These are phyloP conservation scores for Platanthera zijinensis DNA, from an alignment of 106 monocot species.

Conservation along the genomic window DNA sequence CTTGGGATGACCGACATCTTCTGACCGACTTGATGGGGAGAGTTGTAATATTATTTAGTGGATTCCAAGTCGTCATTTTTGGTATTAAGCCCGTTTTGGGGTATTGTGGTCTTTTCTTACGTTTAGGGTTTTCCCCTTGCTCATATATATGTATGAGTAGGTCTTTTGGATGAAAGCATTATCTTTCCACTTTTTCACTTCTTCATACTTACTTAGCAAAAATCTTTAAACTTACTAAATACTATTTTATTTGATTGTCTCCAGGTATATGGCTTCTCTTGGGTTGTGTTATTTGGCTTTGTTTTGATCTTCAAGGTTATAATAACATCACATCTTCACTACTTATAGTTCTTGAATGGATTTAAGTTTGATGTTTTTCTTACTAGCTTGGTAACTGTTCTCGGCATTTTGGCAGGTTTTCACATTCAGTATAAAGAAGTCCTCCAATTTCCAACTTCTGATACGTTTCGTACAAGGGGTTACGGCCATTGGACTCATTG, in stretches of 20 bases:
- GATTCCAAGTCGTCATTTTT: too few species aligned
- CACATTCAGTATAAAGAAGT: constrained; percentile 59
- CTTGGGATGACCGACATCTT: too few species aligned
- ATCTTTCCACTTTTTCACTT: too few species aligned
- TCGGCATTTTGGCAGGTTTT: constrained; percentile 44
- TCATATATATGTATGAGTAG: too few species aligned
- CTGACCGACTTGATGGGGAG: too few species aligned
- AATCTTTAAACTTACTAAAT: background rate
- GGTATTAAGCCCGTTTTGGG: too few species aligned
- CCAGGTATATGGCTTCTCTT: constrained; percentile 88
- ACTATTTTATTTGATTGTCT: constrained; percentile 11
- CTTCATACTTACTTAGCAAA: too few species aligned
- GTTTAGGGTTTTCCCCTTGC: too few species aligned
- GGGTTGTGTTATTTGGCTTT: constrained; percentile 52
- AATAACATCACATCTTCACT: background rate
- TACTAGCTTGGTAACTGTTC: background rate
- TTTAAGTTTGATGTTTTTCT: background rate
- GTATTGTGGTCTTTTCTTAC: too few species aligned
- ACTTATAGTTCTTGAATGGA: background rate
- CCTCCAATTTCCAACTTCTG: constrained; percentile 46
- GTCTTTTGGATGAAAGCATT: too few species aligned
- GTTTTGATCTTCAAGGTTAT: constrained; percentile 81
- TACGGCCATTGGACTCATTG: constrained; percentile 48
- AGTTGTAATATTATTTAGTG: too few species aligned
- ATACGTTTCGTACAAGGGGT: constrained; percentile 76